Base-by-base conservation (phyloP, 352 stramenopile species). In the Phytopythium montanum region DNA sequence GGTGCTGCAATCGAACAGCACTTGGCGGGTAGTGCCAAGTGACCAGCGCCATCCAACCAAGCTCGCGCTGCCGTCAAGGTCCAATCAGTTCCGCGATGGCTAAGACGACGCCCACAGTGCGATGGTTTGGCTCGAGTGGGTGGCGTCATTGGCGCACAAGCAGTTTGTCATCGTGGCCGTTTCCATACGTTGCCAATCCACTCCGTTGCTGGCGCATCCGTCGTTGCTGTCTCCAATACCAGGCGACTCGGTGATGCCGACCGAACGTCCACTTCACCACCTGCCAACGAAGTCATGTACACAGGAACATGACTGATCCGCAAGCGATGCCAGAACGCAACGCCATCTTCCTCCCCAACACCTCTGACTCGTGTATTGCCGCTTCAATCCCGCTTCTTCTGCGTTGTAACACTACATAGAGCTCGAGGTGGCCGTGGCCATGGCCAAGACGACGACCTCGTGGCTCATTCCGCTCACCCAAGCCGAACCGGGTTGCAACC, bases 381-480 rank as follows among this genome's bases (percentile, higher is more conserved):
- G 4, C 42, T 18, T 5, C 42, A 49, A 29, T 49, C 19, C 42
- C 9, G n/a, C 42, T 29, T 49, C 42, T 29, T 28, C n/a, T 5
- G 5, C 1, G 45, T 52, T 9, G 10, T 34, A n/a, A 12, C 21
- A 53, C 46, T 53, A 36, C 46, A 53, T 53, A 26, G 46, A 53
- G 26, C 46, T 53, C 23, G 46, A 36, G 46, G 46, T 53, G 25
- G 3, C 10, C 13, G 28, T 53, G 13, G n/a, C 8, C 6, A 7
- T 53, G 25, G 5, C 1, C 46, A 18, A 53, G 46, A 53, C 10
- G 46, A 36, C 5, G 10, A 34, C 25, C 13, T 16, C 23, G 46
- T 53, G 46, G 46, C 13, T 53, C 25, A 36, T 53, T 13, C 46
- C 46, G 18, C 25, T 53, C 23, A 53, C 28, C 13, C 46, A 23